phyloP scores from a whole-genome alignment of 441 rosid genomes.

The Populus hybrid region DNA sequence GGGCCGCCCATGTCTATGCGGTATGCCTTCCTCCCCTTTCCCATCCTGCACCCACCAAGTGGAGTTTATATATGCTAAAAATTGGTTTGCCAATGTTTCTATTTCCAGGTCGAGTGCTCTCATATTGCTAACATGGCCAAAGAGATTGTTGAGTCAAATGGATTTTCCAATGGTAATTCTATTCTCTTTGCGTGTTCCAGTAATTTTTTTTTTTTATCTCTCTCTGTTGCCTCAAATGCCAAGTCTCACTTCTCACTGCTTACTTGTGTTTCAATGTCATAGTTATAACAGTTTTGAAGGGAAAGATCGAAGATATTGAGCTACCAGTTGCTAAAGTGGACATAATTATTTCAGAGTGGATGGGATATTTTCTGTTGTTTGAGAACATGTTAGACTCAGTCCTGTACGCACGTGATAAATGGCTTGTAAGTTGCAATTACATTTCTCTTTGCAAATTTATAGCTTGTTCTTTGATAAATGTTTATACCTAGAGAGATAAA shows the following conservation, averaged over 20 bases:
- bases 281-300: conserved; percentile 96
- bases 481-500: background rate
- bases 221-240: conserved; percentile 1
- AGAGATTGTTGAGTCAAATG: conserved; percentile 86
- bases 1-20: conserved; percentile 94
- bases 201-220: background rate
- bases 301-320: conserved; percentile 95
- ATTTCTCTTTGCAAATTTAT: conserved; percentile 1
- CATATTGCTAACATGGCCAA: conserved; percentile 96
- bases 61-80: background rate
- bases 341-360: conserved; percentile 97
- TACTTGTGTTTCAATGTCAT: conserved; percentile 19
- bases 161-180: conserved; percentile 67
- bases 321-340: conserved; percentile 88
- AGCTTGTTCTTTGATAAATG: background rate
- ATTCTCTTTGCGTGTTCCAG: background rate
- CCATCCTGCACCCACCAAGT: background rate
- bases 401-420: conserved; percentile 91
- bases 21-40: conserved; percentile 34
- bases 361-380: conserved; percentile 94
- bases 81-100: conserved; percentile 11
- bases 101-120: conserved; percentile 84
- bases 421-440: conserved; percentile 74
- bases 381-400: conserved; percentile 96
- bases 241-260: conserved; percentile 5